Conservation (phyloP, 129 eudicot species). For the Calendula officinalis region DNA sequence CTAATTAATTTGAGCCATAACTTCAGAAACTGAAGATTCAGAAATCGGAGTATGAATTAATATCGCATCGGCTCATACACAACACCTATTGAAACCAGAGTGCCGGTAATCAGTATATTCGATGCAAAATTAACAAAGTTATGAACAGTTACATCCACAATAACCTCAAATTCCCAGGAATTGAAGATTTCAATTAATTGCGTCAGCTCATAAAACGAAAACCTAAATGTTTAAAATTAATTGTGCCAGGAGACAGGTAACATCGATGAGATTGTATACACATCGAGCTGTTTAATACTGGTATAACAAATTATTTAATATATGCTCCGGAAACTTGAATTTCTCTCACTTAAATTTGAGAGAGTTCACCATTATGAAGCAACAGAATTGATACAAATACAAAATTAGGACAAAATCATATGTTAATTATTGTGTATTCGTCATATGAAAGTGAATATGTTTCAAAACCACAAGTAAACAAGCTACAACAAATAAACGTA, state of each 20-base stretch:
- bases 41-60: neutral
- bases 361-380: constrained; percentile 39
- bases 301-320: neutral
- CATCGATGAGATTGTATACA: constrained; percentile 20
- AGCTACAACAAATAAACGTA: constrained; percentile 25
- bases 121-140: neutral
- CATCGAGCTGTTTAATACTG: constrained; percentile 38
- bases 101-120: constrained; percentile 12
- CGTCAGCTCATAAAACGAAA: neutral
- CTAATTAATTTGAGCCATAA: neutral
- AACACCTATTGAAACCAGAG: neutral
- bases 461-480: constrained; percentile 13
- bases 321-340: constrained; percentile 42
- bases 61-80: constrained; percentile 19
- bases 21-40: neutral
- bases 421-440: too few relatives aligned
- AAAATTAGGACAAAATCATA: neutral
- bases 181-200: neutral
- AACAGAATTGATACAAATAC: neutral
- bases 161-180: neutral
- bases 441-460: neutral
- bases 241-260: constrained; percentile 40
- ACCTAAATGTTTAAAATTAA: neutral
- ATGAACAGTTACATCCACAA: neutral
- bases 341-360: constrained; percentile 28